Evolutionary conservation across 129 eudicot genomes (phyloP), one percentile per base, ranked within the genome.

Genomic region (Centaurea solstitialis): DNA sequence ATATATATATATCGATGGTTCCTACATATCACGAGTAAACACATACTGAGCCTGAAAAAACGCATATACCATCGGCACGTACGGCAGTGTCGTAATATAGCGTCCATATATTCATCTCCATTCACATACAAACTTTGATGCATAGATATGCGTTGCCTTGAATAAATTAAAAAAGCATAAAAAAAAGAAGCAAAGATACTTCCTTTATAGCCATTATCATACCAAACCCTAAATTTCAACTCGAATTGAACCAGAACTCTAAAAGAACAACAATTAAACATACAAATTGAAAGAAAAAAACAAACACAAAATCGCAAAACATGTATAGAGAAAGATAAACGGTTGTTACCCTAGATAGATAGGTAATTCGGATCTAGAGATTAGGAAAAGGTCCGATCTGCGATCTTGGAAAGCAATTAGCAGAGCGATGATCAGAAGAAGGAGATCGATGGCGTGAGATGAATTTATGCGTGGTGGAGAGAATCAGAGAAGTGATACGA

Each of bases 321-420:
- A 73, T 77, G 45, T 10, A 26, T 26, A 77, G 38, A 26, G 74
- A 41, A 11, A 67, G 18, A 15, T n/a, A n/a, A 78, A 21, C 15
- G 82, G 22, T 69, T 30, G 69, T 57, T 57, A 57, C 65, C 53
- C 64, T 68, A 37, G 40, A 70, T 35, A 70, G 50, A 69, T 28
- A 50, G 68, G 40, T 30, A 69, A 78, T 78, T 78, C 76, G 76
- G 82, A 78, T 78, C 82, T 78, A 78, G 9, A 57, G 15, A 68
- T 26, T 69, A 47, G 0, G n/a, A 78, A n/a, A n/a, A n/a, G 30
- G 38, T 28, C 76, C 69, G 82, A 78, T 78, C 82, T 78, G 76
- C 68, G 38, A 78, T 78, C 75, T 68, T 26, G 26, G 9, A 66
- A 77, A 40, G 65, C 73, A 30, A 43, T n/a, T n/a, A n/a, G n/a